Percentiles rank a stretch among this genome's conserved stretches.
These are phyloP conservation scores for Thielaviopsis musarum DNA, from an alignment of 2,329 filamentous ascomycete species.

Conservation along the genomic window DNA sequence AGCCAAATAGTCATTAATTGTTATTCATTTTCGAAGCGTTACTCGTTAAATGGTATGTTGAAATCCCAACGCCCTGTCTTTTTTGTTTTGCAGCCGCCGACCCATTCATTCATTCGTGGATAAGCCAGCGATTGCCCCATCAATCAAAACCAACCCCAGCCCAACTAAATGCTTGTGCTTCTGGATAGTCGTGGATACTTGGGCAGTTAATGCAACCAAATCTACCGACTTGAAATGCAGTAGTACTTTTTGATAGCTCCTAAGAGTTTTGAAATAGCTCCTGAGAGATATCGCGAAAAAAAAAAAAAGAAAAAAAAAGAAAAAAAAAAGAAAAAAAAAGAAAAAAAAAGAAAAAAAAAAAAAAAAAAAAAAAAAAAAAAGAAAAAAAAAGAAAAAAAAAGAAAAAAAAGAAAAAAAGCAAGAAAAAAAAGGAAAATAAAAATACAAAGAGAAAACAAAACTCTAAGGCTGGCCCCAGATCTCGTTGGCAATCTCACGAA, in stretches of 20 bases:
- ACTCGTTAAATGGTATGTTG: slow-evolving; percentile 10
- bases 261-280: background rate
- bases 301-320: slow-evolving; percentile 3
- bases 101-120: no score
- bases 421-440: background rate
- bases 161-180: background rate
- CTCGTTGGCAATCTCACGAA: slow-evolving; percentile 46
- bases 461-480: slow-evolving; percentile 32
- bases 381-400: background rate
- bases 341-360: background rate
- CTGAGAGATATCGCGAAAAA: slow-evolving; percentile 1
- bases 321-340: background rate
- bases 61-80: slow-evolving; percentile 8
- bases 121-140: background rate
- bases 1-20: slow-evolving; percentile 4
- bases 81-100: background rate
- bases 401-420: slow-evolving; percentile 2
- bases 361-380: background rate
- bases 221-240: background rate
- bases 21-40: slow-evolving; percentile 5
- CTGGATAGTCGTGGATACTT: background rate
- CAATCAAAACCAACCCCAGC: slow-evolving; percentile 3
- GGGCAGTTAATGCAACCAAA: slow-evolving; percentile 10
- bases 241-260: background rate
- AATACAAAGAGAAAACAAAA: background rate